Percentiles rank a stretch among this genome's conserved stretches.
These are phyloP conservation scores for Alloascoidea hylecoeti DNA, from an alignment of 805 yeast species.

Conservation along the genomic window DNA sequence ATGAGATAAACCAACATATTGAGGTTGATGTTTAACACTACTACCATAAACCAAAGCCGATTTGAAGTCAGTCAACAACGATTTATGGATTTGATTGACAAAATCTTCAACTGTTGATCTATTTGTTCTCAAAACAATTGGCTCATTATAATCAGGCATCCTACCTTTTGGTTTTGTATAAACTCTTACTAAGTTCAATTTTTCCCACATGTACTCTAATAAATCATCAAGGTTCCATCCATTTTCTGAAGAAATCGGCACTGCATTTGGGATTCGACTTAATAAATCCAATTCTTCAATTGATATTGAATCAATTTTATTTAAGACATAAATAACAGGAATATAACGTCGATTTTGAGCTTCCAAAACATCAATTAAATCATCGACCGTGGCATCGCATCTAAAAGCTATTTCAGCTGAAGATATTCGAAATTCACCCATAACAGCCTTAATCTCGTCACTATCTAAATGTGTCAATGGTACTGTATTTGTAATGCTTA, in stretches of 20 bases:
- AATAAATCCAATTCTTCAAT: conserved; percentile 84
- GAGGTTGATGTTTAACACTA: conserved; percentile 96
- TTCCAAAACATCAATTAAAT: conserved; percentile 87
- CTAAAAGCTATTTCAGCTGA: conserved; percentile 94
- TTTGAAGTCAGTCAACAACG: conserved; percentile 85
- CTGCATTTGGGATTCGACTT: conserved; percentile 91
- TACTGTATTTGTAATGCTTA: conserved; percentile 85
- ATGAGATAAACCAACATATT: conserved; percentile 82
- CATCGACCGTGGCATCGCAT: conserved; percentile 97
- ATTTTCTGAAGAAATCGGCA: conserved; percentile 89
- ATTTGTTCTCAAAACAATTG: conserved; percentile 78
- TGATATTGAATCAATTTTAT: conserved; percentile 91
- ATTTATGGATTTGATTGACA: conserved; percentile 81
- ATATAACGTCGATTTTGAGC: conserved; percentile 83
- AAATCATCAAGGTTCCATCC: conserved; percentile 97
- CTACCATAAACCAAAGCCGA: conserved; percentile 88
- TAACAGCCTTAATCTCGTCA: conserved; percentile 91
- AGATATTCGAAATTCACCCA: conserved; percentile 88
- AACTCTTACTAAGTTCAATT: conserved; percentile 81
- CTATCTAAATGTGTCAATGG: conserved; percentile 84
- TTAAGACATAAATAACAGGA: conserved; percentile 89
- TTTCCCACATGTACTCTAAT: conserved; percentile 91
- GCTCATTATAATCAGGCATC: conserved; percentile 88
- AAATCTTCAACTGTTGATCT: conserved; percentile 86
- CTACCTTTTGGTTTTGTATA: conserved; percentile 95